Evolutionary conservation across 2,329 filamentous ascomycete species (phyloP).

Genomic region (Trichoderma hamatum): DNA sequence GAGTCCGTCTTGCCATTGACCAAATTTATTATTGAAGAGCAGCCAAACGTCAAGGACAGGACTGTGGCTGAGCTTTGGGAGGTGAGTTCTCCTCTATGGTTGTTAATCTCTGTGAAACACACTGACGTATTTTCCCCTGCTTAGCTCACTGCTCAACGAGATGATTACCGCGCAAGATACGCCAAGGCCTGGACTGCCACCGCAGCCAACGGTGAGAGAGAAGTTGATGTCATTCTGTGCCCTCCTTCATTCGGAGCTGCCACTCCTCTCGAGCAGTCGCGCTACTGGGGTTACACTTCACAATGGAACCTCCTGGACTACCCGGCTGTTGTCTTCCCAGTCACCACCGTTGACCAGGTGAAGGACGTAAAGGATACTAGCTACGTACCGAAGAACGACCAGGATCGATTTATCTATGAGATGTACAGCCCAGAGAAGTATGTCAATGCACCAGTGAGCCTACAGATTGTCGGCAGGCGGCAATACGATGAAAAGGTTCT

Average conservation of each 20-base stretch:
- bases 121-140: background rate
- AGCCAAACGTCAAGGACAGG: conserved; percentile 20
- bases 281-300: conserved; percentile 64
- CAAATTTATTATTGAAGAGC: conserved; percentile 20
- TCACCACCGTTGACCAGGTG: conserved; percentile 32
- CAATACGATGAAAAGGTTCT: conserved; percentile 20
- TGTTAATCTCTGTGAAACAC: background rate
- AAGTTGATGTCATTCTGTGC: conserved; percentile 20
- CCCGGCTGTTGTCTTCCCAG: conserved; percentile 61
- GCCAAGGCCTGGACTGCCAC: conserved; percentile 21
- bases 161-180: conserved; percentile 15
- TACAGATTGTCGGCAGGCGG: conserved; percentile 22
- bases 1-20: conserved; percentile 14
- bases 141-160: conserved; percentile 16
- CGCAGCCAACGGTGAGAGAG: conserved; percentile 10
- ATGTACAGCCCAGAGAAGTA: conserved; percentile 25
- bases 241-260: conserved; percentile 54
- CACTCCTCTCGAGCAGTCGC: conserved; percentile 46
- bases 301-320: conserved; percentile 70
- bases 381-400: conserved; percentile 25
- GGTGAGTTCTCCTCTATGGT: background rate
- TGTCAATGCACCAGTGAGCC: conserved; percentile 11
- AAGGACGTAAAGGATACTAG: conserved; percentile 21
- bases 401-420: conserved; percentile 18
- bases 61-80: conserved; percentile 15